phyloP scores from a whole-genome alignment of 306 rosid species.

The Gleditsia sinensis region DNA sequence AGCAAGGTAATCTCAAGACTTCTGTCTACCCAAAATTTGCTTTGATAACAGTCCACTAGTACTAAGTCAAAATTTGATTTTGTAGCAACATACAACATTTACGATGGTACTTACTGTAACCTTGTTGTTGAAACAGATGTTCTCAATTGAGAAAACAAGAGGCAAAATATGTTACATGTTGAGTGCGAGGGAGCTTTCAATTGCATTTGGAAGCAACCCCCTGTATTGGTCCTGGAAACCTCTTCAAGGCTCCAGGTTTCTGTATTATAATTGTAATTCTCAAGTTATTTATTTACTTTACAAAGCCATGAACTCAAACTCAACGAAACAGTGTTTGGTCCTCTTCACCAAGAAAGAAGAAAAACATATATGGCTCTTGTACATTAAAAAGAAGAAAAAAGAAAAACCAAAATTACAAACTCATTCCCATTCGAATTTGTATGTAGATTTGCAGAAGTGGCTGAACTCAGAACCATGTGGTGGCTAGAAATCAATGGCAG shows the following conservation, averaged over 20 bases:
- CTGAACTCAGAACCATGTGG: slow-evolving; percentile 66
- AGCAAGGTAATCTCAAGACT: slow-evolving; percentile 32
- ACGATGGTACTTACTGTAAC: too few species aligned
- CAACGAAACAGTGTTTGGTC: too few species aligned
- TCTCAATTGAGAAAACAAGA: slow-evolving; percentile 55
- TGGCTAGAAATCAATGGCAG: slow-evolving; percentile 66
- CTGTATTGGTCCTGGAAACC: slow-evolving; percentile 80
- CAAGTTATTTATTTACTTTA: too few species aligned
- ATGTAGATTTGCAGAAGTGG: slow-evolving; percentile 69
- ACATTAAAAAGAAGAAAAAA: too few species aligned
- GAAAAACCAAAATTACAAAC: too few species aligned
- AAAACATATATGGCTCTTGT: too few species aligned
- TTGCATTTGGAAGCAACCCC: slow-evolving; percentile 58
- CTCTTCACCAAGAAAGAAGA: too few species aligned
- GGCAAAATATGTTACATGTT: slow-evolving; percentile 58
- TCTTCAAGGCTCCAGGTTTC: slow-evolving; percentile 55
- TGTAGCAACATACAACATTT: too few species aligned
- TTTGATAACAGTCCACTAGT: too few species aligned
- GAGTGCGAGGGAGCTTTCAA: slow-evolving; percentile 71
- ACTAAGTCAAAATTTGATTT: too few species aligned
- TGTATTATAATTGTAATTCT: too few species aligned
- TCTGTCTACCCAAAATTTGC: not conserved
- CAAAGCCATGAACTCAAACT: too few species aligned
- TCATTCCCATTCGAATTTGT: not conserved
- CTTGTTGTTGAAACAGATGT: slow-evolving; percentile 43